These are phyloP conservation scores for Colletotrichum karsti DNA, from an alignment of 2,329 filamentous ascomycete genomes.

Conservation along the genomic window DNA sequence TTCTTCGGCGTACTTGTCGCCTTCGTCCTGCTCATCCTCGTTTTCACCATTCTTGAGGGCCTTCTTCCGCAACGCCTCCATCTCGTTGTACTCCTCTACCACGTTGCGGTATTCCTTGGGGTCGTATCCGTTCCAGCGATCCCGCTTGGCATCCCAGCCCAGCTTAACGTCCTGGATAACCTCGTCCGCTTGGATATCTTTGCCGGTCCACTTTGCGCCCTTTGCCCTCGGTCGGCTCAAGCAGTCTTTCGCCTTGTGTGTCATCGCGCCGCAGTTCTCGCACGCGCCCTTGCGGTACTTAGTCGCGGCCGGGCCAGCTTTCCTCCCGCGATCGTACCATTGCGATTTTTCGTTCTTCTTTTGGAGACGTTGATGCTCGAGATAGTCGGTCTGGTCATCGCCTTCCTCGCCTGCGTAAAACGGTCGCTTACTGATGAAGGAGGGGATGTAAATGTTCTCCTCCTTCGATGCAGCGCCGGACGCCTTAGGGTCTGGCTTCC, in stretches of 20 bases:
- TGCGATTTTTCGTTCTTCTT: conserved; percentile 78
- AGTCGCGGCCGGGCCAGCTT: conserved; percentile 85
- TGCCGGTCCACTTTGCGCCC: conserved; percentile 91
- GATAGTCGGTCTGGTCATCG: conserved; percentile 82
- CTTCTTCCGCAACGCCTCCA: conserved; percentile 77
- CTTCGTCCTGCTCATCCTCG: conserved; percentile 63
- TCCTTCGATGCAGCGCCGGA: conserved; percentile 70
- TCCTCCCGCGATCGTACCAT: conserved; percentile 94
- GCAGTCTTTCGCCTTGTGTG: conserved; percentile 95
- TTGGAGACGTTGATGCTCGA: conserved; percentile 93
- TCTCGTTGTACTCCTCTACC: conserved; percentile 87
- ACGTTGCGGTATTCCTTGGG: conserved; percentile 84
- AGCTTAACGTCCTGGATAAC: conserved; percentile 84
- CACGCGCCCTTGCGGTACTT: conserved; percentile 98
- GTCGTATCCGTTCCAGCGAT: conserved; percentile 99
- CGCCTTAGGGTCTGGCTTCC: conserved; percentile 41
- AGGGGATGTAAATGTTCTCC: conserved; percentile 97
- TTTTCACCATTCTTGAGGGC: conserved; percentile 55
- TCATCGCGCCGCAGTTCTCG: conserved; percentile 98
- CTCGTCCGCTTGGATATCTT: conserved; percentile 93
- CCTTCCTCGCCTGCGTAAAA: conserved; percentile 90
- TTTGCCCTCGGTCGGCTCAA: conserved; percentile 86
- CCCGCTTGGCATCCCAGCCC: conserved; percentile 96
- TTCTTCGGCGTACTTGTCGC: conserved; percentile 88
- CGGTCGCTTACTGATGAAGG: conserved; percentile 97